Base-by-base conservation (phyloP, 495 filamentous ascomycete species). In the Penicillium herquei region DNA sequence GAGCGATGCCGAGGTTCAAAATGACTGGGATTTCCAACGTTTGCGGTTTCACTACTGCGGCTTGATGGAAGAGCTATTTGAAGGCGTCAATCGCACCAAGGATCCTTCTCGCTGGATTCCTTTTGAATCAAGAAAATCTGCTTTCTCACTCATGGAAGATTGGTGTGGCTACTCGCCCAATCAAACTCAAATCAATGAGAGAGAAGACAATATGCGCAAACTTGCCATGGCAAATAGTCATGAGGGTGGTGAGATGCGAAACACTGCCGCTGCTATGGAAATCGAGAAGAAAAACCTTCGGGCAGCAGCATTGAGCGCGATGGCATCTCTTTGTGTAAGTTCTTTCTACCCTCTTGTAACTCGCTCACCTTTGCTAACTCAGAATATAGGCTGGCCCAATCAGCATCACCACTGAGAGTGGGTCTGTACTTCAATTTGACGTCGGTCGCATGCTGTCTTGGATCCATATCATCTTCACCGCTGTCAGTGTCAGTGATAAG, bases 161-260 rank as follows among this genome's bases (percentile, higher is more conserved):
- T 98, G 94, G 94, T 98, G 95, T 73, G 94, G 95, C 0, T 95
- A 94, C 68, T 96, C 94, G 0, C 91, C 94, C 6, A 96, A 97
- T 67, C 92, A 92, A 64, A 72, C 75, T 33, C 88, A 92, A 54
- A 90, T 96, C 35, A 83, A 85, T 13, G 84, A 89, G 54, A 79
- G 91, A 51, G 94, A 97, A 76, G 88, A 96, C 51, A 87, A 80
- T 43, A 95, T 97, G 89, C 78, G 89, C 55, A 87, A 91, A 61
- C 88, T 87, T 17, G 78, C 91, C 44, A 84, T 94, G 31, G 73
- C 82, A n/a, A 81, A 84, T 12, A 80, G 83, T 51, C 77, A 80
- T 35, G 84, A 89, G 45, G 70, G 82, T 12, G 84, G 85, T 8
- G 90, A 91, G 59, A 80, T 87, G 59, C 85, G 85, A 6, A 89